These are phyloP conservation scores for Lactifluus echinatus DNA, from an alignment of 768 basidiomycete species.

Conservation along the genomic window DNA sequence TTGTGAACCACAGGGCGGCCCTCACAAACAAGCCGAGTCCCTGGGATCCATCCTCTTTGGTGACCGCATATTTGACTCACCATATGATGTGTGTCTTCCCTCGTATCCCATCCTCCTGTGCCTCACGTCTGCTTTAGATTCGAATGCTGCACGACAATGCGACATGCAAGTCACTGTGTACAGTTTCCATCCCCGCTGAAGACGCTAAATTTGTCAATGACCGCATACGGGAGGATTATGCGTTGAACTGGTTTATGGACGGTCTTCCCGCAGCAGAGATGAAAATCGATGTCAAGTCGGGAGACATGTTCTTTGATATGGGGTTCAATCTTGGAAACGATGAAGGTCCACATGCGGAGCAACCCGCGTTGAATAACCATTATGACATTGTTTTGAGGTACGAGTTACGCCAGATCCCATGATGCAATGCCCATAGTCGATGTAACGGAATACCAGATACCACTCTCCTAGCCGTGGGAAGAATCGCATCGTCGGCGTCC, in stretches of 20 bases:
- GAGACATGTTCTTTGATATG: conserved; percentile 87
- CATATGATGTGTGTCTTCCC: conserved; percentile 59
- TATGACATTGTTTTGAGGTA: conserved; percentile 80
- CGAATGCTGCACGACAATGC: conserved; percentile 70
- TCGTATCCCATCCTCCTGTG: background rate
- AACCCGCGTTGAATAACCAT: conserved; percentile 82
- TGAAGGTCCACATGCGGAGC: conserved; percentile 45
- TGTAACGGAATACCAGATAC: conserved; percentile 44
- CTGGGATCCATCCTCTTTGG: conserved; percentile 95
- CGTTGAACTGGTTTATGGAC: conserved; percentile 90
- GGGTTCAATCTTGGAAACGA: conserved; percentile 87
- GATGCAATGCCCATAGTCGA: background rate
- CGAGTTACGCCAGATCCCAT: conserved; percentile 13
- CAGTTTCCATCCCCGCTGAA: conserved; percentile 46
- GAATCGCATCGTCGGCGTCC: conserved; percentile 86
- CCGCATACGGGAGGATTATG: conserved; percentile 86
- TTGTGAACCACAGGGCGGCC: conserved; percentile 70
- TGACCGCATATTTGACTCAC: conserved; percentile 87
- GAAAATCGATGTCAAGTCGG: conserved; percentile 69
- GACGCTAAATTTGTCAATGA: conserved; percentile 88
- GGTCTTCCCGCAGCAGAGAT: conserved; percentile 91
- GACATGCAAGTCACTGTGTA: conserved; percentile 74
- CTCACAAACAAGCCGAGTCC: conserved; percentile 69
- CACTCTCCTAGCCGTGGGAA: conserved; percentile 60
- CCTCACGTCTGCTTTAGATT: conserved; percentile 39